phyloP scores from a whole-genome alignment of 192 early-diverging fungal genomes.

The Funneliformis geosporum region DNA sequence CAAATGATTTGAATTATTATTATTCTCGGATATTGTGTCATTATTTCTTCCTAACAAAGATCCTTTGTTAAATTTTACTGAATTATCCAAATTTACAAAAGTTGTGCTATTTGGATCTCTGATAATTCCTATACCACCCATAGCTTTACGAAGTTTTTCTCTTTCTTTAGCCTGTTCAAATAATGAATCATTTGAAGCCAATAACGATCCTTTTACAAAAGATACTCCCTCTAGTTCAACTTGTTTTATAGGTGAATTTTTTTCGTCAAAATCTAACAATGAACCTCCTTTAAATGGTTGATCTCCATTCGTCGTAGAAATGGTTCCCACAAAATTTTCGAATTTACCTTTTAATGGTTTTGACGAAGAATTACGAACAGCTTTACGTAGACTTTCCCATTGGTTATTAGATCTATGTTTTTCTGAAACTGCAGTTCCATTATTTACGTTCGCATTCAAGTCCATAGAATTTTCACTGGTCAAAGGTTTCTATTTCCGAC shows the following conservation, averaged over 20 bases:
- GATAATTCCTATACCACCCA: background rate
- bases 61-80: slow-evolving; percentile 22
- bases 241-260: slow-evolving; percentile 9
- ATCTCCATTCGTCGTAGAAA: background rate
- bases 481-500: background rate
- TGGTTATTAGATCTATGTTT: background rate
- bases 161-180: slow-evolving; percentile 27
- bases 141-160: slow-evolving; percentile 9
- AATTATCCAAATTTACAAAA: slow-evolving; percentile 1
- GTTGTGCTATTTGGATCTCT: background rate
- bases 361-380: background rate
- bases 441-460: background rate
- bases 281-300: slow-evolving; percentile 20
- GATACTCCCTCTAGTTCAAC: slow-evolving; percentile 4
- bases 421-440: background rate
- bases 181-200: slow-evolving; percentile 22
- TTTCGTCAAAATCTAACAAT: slow-evolving; percentile 8
- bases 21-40: background rate
- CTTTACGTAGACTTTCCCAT: background rate
- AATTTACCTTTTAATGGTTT: background rate
- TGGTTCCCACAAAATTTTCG: no score
- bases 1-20: background rate
- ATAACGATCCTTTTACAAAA: slow-evolving; percentile 21
- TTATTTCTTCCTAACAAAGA: background rate
- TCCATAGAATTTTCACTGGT: background rate